Evolutionary conservation across 306 rosid genomes (phyloP), one percentile per base, ranked within the genome.

Genomic region (Trifolium pratense): DNA sequence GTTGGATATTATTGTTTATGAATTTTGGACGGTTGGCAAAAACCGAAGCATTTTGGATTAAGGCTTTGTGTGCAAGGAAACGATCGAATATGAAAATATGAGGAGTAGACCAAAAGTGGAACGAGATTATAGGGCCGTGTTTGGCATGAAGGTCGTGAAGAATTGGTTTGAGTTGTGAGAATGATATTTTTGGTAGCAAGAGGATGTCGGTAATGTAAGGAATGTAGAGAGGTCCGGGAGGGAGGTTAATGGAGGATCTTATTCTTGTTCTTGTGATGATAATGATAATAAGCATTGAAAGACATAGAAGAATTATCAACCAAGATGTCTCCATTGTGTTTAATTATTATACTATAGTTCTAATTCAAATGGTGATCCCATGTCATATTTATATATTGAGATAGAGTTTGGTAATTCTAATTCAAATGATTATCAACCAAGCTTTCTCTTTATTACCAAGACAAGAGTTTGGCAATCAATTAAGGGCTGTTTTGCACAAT

Each of bases 1-100:
- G 82, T 4, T 72, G 84, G 63, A 73, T 6, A 6, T 77, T 13
- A 39, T 11, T 15, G 0, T 74, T 6, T 1, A 12, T 71, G 1
- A 71, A 1, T 7, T 32, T 39, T 2, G 87, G 84, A 18, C 87
- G 82, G 53, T 68, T 49, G 10, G 87, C 66, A 78, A 75, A 84
- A 10, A 75, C 6, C 2, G 80, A 25, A 3, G 76, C 77, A 10
- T 79, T 62, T 21, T 68, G 80, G 12, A 85, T 16, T 0, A 85
- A 62, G 5, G 86, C 84, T 0, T 16, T 53, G 66, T 79, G 80
- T 46, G 88, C 80, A 3, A 85, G 82, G n/a, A 53, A 4, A 5
- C 65, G 77, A 11, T 82, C 81, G 11, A 70, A 8, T 13, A 85
- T 18, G 73, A 82, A 82, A 13, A 82, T 46, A 12, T 73, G 0